Evolutionary conservation across 352 stramenopile genomes (phyloP), one percentile per base, ranked within the genome.

Genomic region (Phytophthora constricta): DNA sequence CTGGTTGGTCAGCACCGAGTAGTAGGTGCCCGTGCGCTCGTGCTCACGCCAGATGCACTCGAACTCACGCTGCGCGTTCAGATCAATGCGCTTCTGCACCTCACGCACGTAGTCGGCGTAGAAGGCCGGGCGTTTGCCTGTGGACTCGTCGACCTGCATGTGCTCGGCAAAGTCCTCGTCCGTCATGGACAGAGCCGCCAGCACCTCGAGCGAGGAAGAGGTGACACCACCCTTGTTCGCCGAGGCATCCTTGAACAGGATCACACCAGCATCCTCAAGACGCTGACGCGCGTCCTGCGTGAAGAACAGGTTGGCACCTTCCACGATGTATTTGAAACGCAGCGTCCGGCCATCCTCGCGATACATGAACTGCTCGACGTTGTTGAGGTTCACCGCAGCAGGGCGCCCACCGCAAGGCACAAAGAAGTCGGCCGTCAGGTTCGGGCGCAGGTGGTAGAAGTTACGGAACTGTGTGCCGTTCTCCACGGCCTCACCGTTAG

Each of bases 261-360:
- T 84, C 27, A 99, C 96, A 34, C 96, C 96, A 10, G 94, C 97
- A 55, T 99, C 88, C 33, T 99, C 90, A 4, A 99, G 81, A 50
- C 86, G 86, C 54, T 98, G 74, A 47, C 97, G 90, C 13, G 97
- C 97, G 73, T 98, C 96, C 51, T 94, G 86, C 19, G 95, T 99
- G 60, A 99, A 89, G 77, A 99, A 99, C 25, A 99, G 80, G 81
- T 99, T 99, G 45, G 97, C 97, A 19, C 96, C 97, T 78, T 99
- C 97, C 2, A 99, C 97, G 55, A 99, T 98, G 60, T 99, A 91
- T 62, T 91, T 90, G 65, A 93, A 96, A 2, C 89, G 97, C 22
- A 98, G 93, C 41, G 86, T 86, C 42, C 85, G 84, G 37, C 81
- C 82, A 49, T 90, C 81, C 23, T 78, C 75, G 33, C 78, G 75